These are phyloP conservation scores for Decorospora gaudefroyi DNA, from an alignment of 2,329 filamentous ascomycete species.

Conservation along the genomic window DNA sequence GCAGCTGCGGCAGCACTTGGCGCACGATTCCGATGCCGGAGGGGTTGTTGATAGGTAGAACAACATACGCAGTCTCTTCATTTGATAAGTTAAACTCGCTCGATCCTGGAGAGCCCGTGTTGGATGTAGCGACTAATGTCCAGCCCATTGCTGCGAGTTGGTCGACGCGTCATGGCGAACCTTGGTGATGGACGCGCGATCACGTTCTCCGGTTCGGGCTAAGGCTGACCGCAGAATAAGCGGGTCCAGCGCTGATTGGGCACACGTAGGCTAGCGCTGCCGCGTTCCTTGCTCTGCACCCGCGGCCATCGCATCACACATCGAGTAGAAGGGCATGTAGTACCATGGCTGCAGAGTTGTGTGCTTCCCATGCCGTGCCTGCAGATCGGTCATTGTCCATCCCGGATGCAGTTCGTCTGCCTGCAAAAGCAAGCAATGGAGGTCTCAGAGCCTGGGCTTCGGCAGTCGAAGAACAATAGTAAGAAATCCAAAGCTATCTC, in stretches of 20 bases:
- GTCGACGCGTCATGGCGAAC: constrained; percentile 26
- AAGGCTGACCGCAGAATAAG: constrained; percentile 21
- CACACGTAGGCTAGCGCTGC: background rate
- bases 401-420: constrained; percentile 1
- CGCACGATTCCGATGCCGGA: constrained; percentile 12
- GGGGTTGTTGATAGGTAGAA: background rate
- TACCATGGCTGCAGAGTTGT: background rate
- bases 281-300: background rate
- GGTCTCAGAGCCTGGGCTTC: constrained; percentile 25
- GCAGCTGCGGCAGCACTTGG: background rate
- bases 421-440: constrained; percentile 2
- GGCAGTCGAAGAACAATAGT: constrained; percentile 42
- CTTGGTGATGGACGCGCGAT: constrained; percentile 19
- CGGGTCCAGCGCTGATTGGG: constrained; percentile 8
- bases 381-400: background rate
- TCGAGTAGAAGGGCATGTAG: background rate
- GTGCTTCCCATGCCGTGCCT: background rate
- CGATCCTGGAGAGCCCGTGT: background rate
- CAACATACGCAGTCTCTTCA: constrained; percentile 11
- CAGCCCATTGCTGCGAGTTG: constrained; percentile 20
- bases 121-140: constrained; percentile 11
- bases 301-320: background rate
- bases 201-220: constrained; percentile 18
- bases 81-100: constrained; percentile 6
- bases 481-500: constrained; percentile 30